These are phyloP conservation scores for Venturia carpophila DNA, from an alignment of 2,329 filamentous ascomycete genomes.

Conservation along the genomic window DNA sequence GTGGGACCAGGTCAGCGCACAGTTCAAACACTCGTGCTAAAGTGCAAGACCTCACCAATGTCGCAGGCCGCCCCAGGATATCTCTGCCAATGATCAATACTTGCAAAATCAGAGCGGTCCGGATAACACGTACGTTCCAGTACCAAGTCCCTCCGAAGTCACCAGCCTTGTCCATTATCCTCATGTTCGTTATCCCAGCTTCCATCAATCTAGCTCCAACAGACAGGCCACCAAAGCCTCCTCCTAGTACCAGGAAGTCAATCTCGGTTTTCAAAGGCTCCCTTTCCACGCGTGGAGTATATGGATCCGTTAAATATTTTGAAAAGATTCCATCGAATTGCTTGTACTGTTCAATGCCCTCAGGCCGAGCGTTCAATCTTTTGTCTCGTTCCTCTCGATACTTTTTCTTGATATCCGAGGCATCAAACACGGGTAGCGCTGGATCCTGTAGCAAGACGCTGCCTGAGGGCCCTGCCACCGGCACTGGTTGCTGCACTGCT, in stretches of 20 bases:
- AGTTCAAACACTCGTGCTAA: no score
- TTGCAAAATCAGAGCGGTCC: not conserved
- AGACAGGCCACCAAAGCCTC: conserved; percentile 39
- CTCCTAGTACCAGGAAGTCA: conserved; percentile 35
- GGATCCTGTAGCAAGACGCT: not conserved
- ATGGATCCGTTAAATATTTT: conserved; percentile 27
- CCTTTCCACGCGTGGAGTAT: conserved; percentile 25
- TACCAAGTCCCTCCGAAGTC: conserved; percentile 33
- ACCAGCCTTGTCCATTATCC: conserved; percentile 39
- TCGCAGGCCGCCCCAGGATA: conserved; percentile 46
- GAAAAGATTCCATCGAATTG: conserved; percentile 25
- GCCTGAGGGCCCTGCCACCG: not conserved
- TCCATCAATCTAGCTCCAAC: conserved; percentile 36
- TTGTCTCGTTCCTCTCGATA: conserved; percentile 28
- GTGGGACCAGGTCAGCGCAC: not conserved
- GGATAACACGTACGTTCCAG: conserved; percentile 5
- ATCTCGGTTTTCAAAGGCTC: conserved; percentile 26
- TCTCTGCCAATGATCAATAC: conserved; percentile 34
- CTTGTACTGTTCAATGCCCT: conserved; percentile 28
- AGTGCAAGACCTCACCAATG: conserved; percentile 24
- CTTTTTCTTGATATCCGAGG: conserved; percentile 24
- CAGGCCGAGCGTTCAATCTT: conserved; percentile 23
- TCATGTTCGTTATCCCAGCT: conserved; percentile 33
- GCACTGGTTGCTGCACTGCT: conserved; percentile 4
- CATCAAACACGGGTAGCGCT: not conserved